Evolutionary conservation across 2,329 filamentous ascomycete genomes (phyloP).

Genomic region (Rasamsonia emersonii): DNA sequence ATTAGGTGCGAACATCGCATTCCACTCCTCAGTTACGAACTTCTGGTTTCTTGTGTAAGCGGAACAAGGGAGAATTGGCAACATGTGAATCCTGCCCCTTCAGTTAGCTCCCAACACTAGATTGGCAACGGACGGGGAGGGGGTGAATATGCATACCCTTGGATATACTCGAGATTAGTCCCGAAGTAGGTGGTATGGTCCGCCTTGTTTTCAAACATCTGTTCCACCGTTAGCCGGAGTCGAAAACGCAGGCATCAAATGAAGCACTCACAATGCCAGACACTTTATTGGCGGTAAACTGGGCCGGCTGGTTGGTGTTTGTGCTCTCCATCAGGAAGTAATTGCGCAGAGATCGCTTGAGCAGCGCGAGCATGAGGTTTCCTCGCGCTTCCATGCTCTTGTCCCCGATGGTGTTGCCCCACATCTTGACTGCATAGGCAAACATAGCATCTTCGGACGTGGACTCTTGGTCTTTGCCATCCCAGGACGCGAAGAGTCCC

Average conservation of each 20-base stretch:
- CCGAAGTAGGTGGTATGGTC: constrained; percentile 92
- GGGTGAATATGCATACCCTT: constrained; percentile 35
- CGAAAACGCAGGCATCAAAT: constrained; percentile 23
- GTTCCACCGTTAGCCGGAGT: constrained; percentile 37
- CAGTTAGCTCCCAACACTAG: constrained; percentile 13
- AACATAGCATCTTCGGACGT: constrained; percentile 86
- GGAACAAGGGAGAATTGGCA: constrained; percentile 62
- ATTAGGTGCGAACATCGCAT: constrained; percentile 62
- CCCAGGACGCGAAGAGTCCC: constrained; percentile 44
- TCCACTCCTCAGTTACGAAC: constrained; percentile 80
- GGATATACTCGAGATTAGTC: constrained; percentile 59
- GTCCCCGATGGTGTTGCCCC: constrained; percentile 73
- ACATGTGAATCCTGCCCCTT: constrained; percentile 67
- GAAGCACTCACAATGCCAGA: constrained; percentile 44
- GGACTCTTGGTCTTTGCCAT: constrained; percentile 60
- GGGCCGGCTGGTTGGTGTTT: constrained; percentile 62
- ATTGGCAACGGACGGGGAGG: constrained; percentile 8
- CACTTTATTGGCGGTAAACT: constrained; percentile 74
- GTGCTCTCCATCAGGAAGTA: constrained; percentile 73
- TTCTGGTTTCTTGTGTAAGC: constrained; percentile 55
- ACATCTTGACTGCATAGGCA: constrained; percentile 84
- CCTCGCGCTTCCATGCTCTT: constrained; percentile 69
- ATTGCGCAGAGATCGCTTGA: constrained; percentile 61
- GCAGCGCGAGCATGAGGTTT: constrained; percentile 74
- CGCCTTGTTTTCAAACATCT: constrained; percentile 87